A percentile compares a stretch with the other conserved stretches of the same genome.
Conservation (phyloP, 148 eudicot genomes). For the Silene uniflora region DNA sequence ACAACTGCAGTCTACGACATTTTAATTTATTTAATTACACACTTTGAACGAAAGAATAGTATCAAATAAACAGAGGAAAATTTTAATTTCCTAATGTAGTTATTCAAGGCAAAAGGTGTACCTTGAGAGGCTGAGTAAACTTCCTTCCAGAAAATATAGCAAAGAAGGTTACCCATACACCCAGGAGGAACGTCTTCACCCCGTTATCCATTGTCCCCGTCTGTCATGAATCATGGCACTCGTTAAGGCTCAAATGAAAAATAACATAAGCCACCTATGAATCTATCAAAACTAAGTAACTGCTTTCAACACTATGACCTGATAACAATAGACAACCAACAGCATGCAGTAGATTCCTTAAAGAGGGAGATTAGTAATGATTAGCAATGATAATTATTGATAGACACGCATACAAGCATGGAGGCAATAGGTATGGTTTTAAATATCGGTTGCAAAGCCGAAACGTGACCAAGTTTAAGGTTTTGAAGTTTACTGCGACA, state of each 20-base stretch:
- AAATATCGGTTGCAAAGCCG: no score
- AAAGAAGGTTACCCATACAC: constrained; percentile 81
- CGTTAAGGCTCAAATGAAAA: constrained; percentile 3
- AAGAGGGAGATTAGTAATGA: background rate
- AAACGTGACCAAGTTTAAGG: no score
- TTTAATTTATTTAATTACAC: no score
- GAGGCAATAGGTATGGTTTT: no score
- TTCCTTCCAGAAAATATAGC: constrained; percentile 79
- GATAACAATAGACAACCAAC: background rate
- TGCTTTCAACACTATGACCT: background rate
- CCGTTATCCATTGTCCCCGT: constrained; percentile 73
- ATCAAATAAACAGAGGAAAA: background rate
- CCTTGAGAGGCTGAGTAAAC: constrained; percentile 91
- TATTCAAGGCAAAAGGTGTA: constrained; percentile 18
- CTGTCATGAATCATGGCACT: constrained; percentile 34
- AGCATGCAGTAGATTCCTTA: background rate
- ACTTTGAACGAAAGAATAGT: background rate
- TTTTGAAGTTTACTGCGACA: no score
- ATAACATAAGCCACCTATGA: constrained; percentile 4
- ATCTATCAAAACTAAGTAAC: background rate
- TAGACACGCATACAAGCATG: background rate
- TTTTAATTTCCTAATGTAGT: background rate
- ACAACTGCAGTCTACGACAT: background rate
- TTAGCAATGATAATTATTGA: background rate
- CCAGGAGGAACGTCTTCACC: constrained; percentile 56